Conservation (phyloP, 345 rosid species). For the Anacardium occidentale region DNA sequence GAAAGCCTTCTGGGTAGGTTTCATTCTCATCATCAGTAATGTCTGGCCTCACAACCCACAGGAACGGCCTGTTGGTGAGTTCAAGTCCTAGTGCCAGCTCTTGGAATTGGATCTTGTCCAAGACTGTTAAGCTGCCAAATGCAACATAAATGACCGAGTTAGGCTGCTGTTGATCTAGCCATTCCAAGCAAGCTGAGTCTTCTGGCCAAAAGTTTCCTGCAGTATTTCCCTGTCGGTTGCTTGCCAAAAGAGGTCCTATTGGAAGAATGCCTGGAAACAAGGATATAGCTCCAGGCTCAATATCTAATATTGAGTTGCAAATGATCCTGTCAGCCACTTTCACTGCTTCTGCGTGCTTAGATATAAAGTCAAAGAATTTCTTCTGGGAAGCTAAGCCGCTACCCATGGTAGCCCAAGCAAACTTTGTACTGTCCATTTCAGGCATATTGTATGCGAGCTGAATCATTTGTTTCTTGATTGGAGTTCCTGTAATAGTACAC, state of each 20-base stretch:
- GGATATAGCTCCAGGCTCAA: slow-evolving; percentile 28
- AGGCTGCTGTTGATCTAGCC: slow-evolving; percentile 33
- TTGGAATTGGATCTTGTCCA: no score
- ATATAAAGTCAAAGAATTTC: no score
- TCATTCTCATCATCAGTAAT: no score
- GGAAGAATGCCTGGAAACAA: slow-evolving; percentile 13
- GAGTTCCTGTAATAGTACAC: background rate
- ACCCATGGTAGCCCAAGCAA: slow-evolving; percentile 16
- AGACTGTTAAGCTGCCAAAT: slow-evolving; percentile 32
- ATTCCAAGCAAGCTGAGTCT: slow-evolving; percentile 30
- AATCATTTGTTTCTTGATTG: slow-evolving; percentile 12
- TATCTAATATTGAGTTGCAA: slow-evolving; percentile 34
- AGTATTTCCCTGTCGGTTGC: slow-evolving; percentile 8
- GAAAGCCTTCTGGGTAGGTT: no score
- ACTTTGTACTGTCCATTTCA: slow-evolving; percentile 1
- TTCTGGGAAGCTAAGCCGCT: background rate
- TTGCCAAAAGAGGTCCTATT: slow-evolving; percentile 30
- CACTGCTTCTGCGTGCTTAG: no score
- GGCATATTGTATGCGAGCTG: slow-evolving; percentile 17
- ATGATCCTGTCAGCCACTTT: background rate
- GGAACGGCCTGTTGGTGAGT: no score
- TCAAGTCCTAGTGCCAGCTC: no score
- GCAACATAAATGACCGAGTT: slow-evolving; percentile 40
- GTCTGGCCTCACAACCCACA: no score
- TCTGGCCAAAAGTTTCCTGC: slow-evolving; percentile 34